Percentiles rank a stretch among this genome's conserved stretches.
These are phyloP conservation scores for Plasmopara viticola DNA, from an alignment of 352 stramenopile genomes.

Conservation along the genomic window DNA sequence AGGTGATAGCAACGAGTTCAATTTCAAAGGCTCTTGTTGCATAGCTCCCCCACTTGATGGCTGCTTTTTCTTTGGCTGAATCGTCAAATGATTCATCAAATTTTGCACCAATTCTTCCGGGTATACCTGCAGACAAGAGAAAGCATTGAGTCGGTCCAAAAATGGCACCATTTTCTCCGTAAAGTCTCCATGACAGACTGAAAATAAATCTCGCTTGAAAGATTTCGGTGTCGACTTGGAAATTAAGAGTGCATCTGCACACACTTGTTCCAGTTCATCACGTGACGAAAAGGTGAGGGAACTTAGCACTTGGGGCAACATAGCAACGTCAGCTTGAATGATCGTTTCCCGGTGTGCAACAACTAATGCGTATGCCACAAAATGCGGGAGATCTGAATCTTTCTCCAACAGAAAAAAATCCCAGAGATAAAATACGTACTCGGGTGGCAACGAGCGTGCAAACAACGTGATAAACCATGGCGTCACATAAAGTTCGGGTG, in stretches of 20 bases:
- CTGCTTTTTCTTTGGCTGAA: conserved; percentile 18
- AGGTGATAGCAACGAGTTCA: conserved; percentile 37
- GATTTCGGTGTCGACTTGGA: conserved; percentile 65
- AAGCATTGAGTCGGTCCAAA: conserved; percentile 57
- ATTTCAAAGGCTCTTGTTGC: conserved; percentile 6
- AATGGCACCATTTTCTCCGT: conserved; percentile 60
- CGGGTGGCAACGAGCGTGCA: conserved; percentile 63
- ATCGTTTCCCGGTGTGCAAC: conserved; percentile 50
- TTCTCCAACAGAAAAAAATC: conserved; percentile 89
- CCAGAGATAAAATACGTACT: conserved; percentile 83
- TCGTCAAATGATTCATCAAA: conserved; percentile 49
- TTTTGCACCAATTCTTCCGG: conserved; percentile 76
- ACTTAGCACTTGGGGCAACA: conserved; percentile 78
- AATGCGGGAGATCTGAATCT: conserved; percentile 85
- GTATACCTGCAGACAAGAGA: conserved; percentile 80
- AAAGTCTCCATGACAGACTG: conserved; percentile 76
- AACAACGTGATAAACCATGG: conserved; percentile 94
- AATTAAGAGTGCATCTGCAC: conserved; percentile 39
- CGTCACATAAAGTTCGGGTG: conserved; percentile 89
- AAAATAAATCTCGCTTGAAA: conserved; percentile 76
- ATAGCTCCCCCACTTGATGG: neutral
- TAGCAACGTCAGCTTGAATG: conserved; percentile 56
- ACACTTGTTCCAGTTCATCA: conserved; percentile 57
- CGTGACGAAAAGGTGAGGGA: conserved; percentile 57
- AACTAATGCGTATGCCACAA: conserved; percentile 83